These are phyloP conservation scores for Postia placenta DNA, from an alignment of 768 basidiomycete species.

Conservation along the genomic window DNA sequence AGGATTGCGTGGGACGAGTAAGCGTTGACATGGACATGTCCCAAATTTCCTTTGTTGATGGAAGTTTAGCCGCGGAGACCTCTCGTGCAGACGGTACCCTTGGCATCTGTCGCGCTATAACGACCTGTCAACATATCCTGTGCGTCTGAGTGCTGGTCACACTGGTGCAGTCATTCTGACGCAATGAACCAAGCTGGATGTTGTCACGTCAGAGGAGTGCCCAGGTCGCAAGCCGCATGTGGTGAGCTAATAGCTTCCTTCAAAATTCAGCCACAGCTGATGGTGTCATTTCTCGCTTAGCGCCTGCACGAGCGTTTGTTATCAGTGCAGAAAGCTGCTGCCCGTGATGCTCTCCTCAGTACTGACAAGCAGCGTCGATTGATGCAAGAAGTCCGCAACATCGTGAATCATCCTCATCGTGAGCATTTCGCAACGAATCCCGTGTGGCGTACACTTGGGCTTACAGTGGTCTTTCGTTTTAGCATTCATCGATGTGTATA, in stretches of 20 bases:
- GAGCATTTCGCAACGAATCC: background rate
- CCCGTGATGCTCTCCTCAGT: background rate
- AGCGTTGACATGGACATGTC: background rate
- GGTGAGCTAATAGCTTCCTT: background rate
- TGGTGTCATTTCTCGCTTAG: background rate
- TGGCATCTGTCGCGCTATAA: background rate
- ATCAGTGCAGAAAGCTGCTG: background rate
- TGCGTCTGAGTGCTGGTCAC: background rate
- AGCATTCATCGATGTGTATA: constrained; percentile 6
- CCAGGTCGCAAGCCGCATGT: constrained; percentile 5
- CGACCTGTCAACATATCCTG: background rate
- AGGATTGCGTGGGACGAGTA: constrained; percentile 1
- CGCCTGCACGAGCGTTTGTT: background rate
- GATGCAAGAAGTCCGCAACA: constrained; percentile 7
- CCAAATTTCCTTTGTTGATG: too few species aligned
- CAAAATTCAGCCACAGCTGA: background rate
- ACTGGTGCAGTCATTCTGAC: too few species aligned
- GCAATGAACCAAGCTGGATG: background rate
- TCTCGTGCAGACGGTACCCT: background rate
- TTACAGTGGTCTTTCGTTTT: too few species aligned
- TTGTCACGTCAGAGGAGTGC: constrained; percentile 1
- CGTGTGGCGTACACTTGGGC: background rate
- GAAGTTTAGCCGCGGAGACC: background rate
- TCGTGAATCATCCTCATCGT: constrained; percentile 7
- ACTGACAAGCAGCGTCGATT: constrained; percentile 1